These are phyloP conservation scores for Xylaria multiplex DNA, from an alignment of 2,329 filamentous ascomycete species.

Conservation along the genomic window DNA sequence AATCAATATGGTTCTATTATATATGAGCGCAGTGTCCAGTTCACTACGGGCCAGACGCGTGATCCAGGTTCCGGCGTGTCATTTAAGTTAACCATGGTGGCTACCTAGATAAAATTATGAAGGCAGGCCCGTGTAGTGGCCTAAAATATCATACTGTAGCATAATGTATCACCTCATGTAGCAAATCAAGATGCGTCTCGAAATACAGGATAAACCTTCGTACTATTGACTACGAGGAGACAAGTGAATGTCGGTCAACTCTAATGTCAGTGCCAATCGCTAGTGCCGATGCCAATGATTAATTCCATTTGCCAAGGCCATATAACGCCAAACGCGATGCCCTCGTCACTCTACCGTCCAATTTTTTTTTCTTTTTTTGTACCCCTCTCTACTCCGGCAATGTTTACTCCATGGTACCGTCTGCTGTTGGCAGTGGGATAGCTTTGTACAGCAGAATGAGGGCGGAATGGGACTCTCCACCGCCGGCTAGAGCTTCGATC, in stretches of 20 bases:
- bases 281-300: constrained; percentile 19
- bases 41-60: not conserved
- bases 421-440: constrained; percentile 71
- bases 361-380: not conserved
- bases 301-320: constrained; percentile 16
- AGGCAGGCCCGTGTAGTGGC: not conserved
- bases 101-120: not conserved
- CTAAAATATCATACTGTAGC: constrained; percentile 9
- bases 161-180: constrained; percentile 26
- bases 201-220: not conserved
- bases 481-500: constrained; percentile 88
- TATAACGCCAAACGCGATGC: constrained; percentile 42
- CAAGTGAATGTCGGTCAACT: constrained; percentile 28
- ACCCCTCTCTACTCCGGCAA: not conserved
- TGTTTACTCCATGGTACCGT: constrained; percentile 53
- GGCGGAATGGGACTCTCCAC: constrained; percentile 86
- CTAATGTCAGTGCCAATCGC: constrained; percentile 37
- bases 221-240: constrained; percentile 2
- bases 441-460: constrained; percentile 83
- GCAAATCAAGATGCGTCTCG: constrained; percentile 1
- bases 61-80: not conserved
- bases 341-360: constrained; percentile 2
- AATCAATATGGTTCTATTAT: not conserved
- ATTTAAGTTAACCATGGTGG: not conserved
- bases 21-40: not conserved